Evolutionary conservation across 1,284 basidiomycete species (phyloP).

Genomic region (Ustanciosporium gigantosporum): DNA sequence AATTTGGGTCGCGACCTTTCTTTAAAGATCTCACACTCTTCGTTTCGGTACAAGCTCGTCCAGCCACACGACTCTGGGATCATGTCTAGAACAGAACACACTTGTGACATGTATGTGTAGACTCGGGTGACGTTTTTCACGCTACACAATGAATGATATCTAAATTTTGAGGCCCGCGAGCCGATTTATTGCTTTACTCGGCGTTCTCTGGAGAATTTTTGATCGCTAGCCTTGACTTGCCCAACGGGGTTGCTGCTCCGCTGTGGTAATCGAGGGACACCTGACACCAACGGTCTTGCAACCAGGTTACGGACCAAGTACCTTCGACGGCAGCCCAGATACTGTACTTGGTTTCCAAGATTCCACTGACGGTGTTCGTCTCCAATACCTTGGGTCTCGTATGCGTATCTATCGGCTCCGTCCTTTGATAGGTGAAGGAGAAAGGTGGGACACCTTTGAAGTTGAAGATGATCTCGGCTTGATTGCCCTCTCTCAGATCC

Average conservation of each 20-base stretch:
- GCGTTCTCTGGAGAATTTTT: constrained; percentile 16
- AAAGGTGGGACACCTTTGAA: constrained; percentile 90
- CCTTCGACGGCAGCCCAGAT: constrained; percentile 87
- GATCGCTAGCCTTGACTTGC: constrained; percentile 30
- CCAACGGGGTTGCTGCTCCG: constrained; percentile 38
- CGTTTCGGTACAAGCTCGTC: too few species aligned
- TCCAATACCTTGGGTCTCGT: constrained; percentile 50
- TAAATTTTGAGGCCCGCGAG: too few species aligned
- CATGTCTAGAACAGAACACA: too few species aligned
- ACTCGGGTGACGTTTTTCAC: too few species aligned
- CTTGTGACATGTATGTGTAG: too few species aligned
- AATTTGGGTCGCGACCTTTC: too few species aligned
- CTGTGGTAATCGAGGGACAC: constrained; percentile 48
- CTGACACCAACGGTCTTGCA: constrained; percentile 76
- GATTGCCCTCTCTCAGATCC: constrained; percentile 76
- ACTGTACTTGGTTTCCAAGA: constrained; percentile 76
- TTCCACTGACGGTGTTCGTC: constrained; percentile 67
- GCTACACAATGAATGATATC: too few species aligned
- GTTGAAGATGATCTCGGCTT: constrained; percentile 88
- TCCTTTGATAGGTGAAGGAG: constrained; percentile 70
- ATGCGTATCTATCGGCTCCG: constrained; percentile 57
- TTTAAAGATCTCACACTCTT: too few species aligned
- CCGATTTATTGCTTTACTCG: too few species aligned
- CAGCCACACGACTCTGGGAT: too few species aligned
- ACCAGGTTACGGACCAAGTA: constrained; percentile 83